These are phyloP conservation scores for Verticillium alfalfae DNA, from an alignment of 2,329 filamentous ascomycete genomes.

Conservation along the genomic window DNA sequence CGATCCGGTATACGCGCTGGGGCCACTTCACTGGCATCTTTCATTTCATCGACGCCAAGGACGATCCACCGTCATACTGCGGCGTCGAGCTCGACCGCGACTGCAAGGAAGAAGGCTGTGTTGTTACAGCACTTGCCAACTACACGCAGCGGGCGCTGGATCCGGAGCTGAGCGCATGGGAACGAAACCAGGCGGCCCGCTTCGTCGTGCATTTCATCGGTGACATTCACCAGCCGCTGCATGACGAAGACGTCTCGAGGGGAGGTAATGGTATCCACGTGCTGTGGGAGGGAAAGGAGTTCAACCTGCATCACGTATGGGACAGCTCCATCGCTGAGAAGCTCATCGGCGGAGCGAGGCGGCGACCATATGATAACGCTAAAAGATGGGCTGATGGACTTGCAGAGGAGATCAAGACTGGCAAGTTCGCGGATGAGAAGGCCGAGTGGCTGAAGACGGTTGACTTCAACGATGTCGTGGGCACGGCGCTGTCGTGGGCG, in stretches of 20 bases:
- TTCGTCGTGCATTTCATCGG: slow-evolving; percentile 65
- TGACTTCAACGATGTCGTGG: slow-evolving; percentile 45
- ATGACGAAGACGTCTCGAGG: slow-evolving; percentile 56
- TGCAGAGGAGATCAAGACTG: slow-evolving; percentile 45
- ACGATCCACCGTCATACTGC: slow-evolving; percentile 53
- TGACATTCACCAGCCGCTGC: slow-evolving; percentile 65
- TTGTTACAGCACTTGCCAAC: slow-evolving; percentile 55
- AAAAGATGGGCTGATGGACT: slow-evolving; percentile 52
- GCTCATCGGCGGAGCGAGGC: slow-evolving; percentile 48
- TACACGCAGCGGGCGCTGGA: slow-evolving; percentile 53
- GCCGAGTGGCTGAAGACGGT: slow-evolving; percentile 52
- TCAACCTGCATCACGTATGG: slow-evolving; percentile 71
- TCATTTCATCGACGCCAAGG: slow-evolving; percentile 66
- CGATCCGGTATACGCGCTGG: slow-evolving; percentile 58
- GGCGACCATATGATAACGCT: slow-evolving; percentile 45
- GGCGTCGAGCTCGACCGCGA: slow-evolving; percentile 54
- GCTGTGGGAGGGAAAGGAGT: slow-evolving; percentile 46
- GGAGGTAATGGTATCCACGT: slow-evolving; percentile 68
- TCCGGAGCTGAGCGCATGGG: slow-evolving; percentile 32
- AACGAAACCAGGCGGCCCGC: slow-evolving; percentile 55
- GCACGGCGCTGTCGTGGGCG: slow-evolving; percentile 59
- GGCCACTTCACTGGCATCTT: slow-evolving; percentile 54
- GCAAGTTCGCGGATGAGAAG: slow-evolving; percentile 46
- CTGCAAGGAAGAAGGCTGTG: slow-evolving; percentile 57
- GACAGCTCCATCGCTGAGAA: slow-evolving; percentile 65